Base-by-base conservation (phyloP, 768 basidiomycete species). In the Rhizopogon salebrosus region DNA sequence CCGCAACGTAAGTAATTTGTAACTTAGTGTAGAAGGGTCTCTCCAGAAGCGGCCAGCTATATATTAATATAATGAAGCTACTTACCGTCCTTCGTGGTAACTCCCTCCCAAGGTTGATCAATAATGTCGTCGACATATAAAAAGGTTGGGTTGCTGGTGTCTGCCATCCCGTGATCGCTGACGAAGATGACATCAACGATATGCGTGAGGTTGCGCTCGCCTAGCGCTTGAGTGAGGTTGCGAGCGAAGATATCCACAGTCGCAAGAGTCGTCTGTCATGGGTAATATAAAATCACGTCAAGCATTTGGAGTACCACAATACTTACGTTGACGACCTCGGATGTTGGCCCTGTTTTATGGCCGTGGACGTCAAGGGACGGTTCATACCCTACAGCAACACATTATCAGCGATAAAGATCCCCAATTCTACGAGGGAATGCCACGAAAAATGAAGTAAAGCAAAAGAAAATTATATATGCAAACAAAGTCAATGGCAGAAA, bases 151-250 rank as follows among this genome's bases (percentile, higher is more conserved):
- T 88, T 78, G 55, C 82, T 83, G n/a, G 91, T 95, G 64, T 91
- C 88, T 1, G 83, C 85, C 89, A 92, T 94, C n/a, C 91, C 92
- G 60, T 92, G 87, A 64, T 92, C 90, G 56, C 86, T 88, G 57
- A 97, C 92, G 60, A 95, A 93, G 22, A 95, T 78, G 29, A 95
- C 76, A 64, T 97, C 91, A 13, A 93, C 85, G 18, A 95, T 88
- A 41, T 87, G 79, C 2, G 82, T 84, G 23, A 95, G 76, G 62
- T 94, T 92, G 6, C 94, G 82, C 4, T 74, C 74, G 42, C 74
- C 74, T 31, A 97, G 71, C 1, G 79, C 77, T 13, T 72, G 69
- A 50, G 88, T 84, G 10, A 97, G 70, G 52, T 85, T 73, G 53
- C 76, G 80, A 3, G 89, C 86, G 59, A 95, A 94, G 16, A 63